These are phyloP conservation scores for Aureobasidium sp. DNA, from an alignment of 2,329 filamentous ascomycete genomes.

Conservation along the genomic window DNA sequence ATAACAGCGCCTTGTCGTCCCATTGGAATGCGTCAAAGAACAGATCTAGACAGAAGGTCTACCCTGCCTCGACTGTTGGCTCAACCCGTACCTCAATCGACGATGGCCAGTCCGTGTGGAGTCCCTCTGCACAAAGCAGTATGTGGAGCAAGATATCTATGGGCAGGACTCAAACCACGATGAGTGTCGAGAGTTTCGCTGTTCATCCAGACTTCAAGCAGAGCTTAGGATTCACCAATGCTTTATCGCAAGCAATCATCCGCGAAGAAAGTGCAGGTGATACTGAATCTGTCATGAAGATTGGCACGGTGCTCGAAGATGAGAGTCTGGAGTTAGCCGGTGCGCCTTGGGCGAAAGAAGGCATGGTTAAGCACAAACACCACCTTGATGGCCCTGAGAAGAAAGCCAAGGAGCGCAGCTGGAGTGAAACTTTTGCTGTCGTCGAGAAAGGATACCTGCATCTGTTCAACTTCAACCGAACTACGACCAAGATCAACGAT, in stretches of 20 bases:
- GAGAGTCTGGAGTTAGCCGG: conserved; percentile 86
- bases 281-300: conserved; percentile 21
- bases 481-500: conserved; percentile 42
- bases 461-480: conserved; percentile 84
- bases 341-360: conserved; percentile 98
- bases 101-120: conserved; percentile 84
- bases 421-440: conserved; percentile 92
- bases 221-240: conserved; percentile 95
- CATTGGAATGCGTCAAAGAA: conserved; percentile 79
- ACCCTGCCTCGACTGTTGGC: conserved; percentile 71
- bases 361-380: conserved; percentile 91
- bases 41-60: conserved; percentile 67
- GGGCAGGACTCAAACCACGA: conserved; percentile 80
- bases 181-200: conserved; percentile 86
- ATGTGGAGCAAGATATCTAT: conserved; percentile 93
- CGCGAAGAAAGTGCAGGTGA: conserved; percentile 51
- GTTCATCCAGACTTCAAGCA: conserved; percentile 76
- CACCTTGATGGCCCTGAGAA: conserved; percentile 87
- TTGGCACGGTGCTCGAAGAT: conserved; percentile 64
- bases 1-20: conserved; percentile 54
- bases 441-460: conserved; percentile 92
- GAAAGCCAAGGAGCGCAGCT: conserved; percentile 87
- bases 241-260: conserved; percentile 91
- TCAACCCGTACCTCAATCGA: conserved; percentile 93
- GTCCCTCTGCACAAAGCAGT: conserved; percentile 79